A percentile compares a stretch with the other conserved stretches of the same genome.
These are phyloP conservation scores for Cucurbita pepo DNA, from an alignment of 306 rosid species.

Conservation along the genomic window DNA sequence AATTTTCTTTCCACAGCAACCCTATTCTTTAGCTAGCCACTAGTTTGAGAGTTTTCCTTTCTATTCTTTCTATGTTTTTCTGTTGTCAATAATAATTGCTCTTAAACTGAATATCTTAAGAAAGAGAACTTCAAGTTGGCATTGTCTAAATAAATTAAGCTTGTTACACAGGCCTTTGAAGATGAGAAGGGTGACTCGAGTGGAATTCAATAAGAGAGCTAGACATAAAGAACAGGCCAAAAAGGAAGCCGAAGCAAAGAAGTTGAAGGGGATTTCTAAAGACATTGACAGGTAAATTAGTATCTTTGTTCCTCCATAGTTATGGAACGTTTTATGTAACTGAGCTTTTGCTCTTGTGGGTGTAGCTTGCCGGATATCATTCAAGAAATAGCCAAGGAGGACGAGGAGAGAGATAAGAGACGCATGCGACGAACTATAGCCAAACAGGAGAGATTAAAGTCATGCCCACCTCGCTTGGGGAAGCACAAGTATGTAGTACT, in stretches of 20 bases:
- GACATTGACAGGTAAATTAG: constrained; percentile 64
- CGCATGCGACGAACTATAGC: constrained; percentile 52
- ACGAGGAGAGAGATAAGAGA: constrained; percentile 41
- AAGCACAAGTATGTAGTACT: constrained; percentile 54
- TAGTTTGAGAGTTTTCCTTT: neutral
- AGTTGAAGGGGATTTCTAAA: constrained; percentile 36
- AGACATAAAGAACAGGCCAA: constrained; percentile 46
- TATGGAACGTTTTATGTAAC: neutral
- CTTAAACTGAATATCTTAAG: neutral
- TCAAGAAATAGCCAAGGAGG: constrained; percentile 62
- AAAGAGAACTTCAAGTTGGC: neutral
- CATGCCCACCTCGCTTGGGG: constrained; percentile 74
- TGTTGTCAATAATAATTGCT: neutral
- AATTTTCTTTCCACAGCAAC: neutral
- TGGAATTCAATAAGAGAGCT: constrained; percentile 55
- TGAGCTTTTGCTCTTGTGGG: neutral
- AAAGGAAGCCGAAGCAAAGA: constrained; percentile 44
- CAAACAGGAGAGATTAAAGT: constrained; percentile 53
- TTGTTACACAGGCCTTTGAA: constrained; percentile 32
- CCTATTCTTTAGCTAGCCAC: neutral
- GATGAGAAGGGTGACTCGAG: constrained; percentile 55
- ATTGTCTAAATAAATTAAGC: constrained; percentile 11
- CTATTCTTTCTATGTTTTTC: neutral
- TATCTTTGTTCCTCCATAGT: neutral
- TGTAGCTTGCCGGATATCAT: constrained; percentile 54